A percentile compares a stretch with the other conserved stretches of the same genome.
These are phyloP conservation scores for Limnomonas spitsbergensis DNA, from an alignment of 139 green algal genomes.

Conservation along the genomic window DNA sequence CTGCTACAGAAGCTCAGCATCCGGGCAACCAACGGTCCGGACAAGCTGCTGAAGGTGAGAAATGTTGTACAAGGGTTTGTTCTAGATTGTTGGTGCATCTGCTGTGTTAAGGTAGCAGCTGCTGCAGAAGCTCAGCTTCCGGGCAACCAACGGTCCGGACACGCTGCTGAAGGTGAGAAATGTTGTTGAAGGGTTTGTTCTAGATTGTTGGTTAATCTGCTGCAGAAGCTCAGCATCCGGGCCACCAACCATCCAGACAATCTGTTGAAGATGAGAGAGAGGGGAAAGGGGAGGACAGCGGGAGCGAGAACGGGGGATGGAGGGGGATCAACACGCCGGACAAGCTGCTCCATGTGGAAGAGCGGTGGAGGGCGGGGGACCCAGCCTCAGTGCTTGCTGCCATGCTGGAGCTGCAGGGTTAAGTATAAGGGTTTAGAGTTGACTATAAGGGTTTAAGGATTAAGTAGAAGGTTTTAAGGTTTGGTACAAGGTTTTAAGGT, in stretches of 20 bases:
- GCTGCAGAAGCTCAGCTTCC: conserved; percentile 96
- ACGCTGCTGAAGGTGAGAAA: conserved; percentile 84
- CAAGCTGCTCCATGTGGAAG: too few species aligned
- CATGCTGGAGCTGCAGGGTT: too few species aligned
- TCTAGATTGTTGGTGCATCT: not conserved
- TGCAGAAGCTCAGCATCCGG: conserved; percentile 97
- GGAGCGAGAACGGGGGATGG: too few species aligned
- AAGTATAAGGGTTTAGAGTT: too few species aligned
- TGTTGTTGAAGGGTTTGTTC: not conserved
- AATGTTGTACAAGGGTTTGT: not conserved
- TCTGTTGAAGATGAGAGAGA: conserved; percentile 74
- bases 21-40: conserved; percentile 86
- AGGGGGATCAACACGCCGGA: too few species aligned
- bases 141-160: conserved; percentile 89
- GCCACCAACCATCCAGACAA: conserved; percentile 93
- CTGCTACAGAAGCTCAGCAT: conserved; percentile 98
- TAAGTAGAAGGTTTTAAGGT: too few species aligned
- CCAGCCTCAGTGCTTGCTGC: too few species aligned
- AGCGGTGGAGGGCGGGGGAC: too few species aligned
- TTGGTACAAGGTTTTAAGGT: too few species aligned
- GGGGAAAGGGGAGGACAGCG: not conserved
- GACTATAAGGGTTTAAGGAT: too few species aligned
- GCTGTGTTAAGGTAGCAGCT: too few species aligned
- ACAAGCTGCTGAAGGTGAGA: conserved; percentile 88
- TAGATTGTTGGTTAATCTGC: conserved; percentile 16